Conservation (phyloP, 345 rosid species). For the Euclidium syriacum region DNA sequence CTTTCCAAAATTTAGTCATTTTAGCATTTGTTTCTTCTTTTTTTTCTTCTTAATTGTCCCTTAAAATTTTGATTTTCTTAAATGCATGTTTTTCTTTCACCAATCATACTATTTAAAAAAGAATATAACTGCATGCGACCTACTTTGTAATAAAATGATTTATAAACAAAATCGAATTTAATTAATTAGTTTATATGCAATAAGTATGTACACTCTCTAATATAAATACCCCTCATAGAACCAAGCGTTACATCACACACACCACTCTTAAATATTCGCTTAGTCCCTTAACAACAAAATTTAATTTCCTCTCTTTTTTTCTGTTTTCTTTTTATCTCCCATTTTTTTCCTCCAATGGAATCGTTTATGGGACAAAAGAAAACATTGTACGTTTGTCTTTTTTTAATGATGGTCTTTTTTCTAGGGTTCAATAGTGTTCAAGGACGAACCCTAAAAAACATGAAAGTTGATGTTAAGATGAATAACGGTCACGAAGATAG, state of each 20-base stretch:
- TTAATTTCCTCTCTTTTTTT: neutral
- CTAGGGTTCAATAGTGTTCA: constrained; percentile 26
- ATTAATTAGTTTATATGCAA: constrained; percentile 11
- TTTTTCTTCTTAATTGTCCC: neutral
- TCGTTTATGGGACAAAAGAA: constrained; percentile 44
- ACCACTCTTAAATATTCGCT: neutral
- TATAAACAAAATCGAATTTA: constrained; percentile 4
- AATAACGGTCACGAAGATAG: neutral
- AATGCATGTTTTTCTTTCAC: constrained; percentile 12
- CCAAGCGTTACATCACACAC: constrained; percentile 27
- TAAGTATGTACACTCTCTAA: constrained; percentile 9
- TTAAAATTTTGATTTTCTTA: neutral
- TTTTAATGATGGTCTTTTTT: constrained; percentile 32
- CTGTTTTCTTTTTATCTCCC: constrained; percentile 14
- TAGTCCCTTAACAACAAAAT: neutral
- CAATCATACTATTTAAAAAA: neutral
- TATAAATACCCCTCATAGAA: constrained; percentile 18
- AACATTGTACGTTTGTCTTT: constrained; percentile 19
- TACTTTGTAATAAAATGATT: constrained; percentile 12
- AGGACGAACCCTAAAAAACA: constrained; percentile 36
- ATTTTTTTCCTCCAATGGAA: constrained; percentile 6
- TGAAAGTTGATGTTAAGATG: constrained; percentile 5
- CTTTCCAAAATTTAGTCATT: too few species aligned
- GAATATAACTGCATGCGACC: constrained; percentile 12
- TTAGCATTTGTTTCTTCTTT: too few species aligned